Conservation (phyloP, 176 grass and related monocot genomes). For the Cenchrus purpureus region DNA sequence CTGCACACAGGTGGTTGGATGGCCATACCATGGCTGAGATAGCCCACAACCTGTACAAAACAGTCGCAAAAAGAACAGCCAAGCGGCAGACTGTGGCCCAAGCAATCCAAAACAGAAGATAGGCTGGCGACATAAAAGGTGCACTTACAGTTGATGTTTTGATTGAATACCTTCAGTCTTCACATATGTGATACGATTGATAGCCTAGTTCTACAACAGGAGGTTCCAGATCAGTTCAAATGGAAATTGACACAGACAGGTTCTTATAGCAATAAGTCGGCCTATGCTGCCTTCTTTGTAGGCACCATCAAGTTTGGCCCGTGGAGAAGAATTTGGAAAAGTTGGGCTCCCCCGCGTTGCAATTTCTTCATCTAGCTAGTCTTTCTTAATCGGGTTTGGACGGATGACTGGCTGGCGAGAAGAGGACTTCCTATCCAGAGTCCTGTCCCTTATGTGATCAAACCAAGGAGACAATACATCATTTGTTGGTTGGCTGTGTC, state of each 20-base stretch:
- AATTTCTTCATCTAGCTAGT: neutral
- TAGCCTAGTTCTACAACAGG: neutral
- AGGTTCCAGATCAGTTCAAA: neutral
- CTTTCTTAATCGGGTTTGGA: neutral
- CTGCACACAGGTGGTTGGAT: neutral
- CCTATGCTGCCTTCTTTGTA: neutral
- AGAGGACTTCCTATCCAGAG: neutral
- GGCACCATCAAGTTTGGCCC: neutral
- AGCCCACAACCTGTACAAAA: neutral
- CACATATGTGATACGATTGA: neutral
- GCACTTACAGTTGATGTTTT: neutral
- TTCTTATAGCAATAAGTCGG: neutral
- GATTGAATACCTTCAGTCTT: neutral
- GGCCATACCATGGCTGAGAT: neutral
- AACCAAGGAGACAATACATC: neutral
- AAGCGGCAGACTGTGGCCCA: neutral
- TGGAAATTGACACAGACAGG: neutral
- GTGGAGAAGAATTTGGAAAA: neutral
- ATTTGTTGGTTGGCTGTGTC: neutral
- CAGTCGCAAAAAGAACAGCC: neutral
- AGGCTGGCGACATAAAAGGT: neutral
- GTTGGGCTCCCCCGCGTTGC: neutral
- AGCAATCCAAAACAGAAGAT: neutral
- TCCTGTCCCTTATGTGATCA: neutral
- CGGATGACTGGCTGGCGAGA: neutral